Evolutionary conservation across 768 basidiomycete species (phyloP), one percentile per base, ranked within the genome.

Genomic region (Mycena floridula): DNA sequence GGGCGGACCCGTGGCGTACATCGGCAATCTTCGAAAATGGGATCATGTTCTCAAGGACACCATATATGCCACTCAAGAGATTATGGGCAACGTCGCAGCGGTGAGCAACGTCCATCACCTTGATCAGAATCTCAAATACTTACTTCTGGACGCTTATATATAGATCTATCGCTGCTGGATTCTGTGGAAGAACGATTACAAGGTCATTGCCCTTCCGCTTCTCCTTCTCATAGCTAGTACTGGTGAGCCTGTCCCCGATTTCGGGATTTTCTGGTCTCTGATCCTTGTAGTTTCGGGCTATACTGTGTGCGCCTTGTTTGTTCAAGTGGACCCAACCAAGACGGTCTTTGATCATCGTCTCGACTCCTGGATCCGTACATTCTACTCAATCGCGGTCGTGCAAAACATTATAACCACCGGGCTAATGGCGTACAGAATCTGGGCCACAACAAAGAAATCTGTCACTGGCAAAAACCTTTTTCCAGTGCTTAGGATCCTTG

Each of bases 151-250:
- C 28, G 9, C 11, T 30, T 15, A 18, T n/a, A n/a, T 28, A 21
- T n/a, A 57, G 56, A 55, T 57, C 2, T 57, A 57, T 25, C 47
- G 56, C 12, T 55, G 54, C 40, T 57, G 51, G 50, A 46, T 54
- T 4, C 37, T 55, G 5, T 57, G 56, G 56, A 43, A 47, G 12
- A 18, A 37, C 4, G 23, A 50, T n/a, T 52, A 37, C 38, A 9
- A 26, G 12, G 22, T 57, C 11, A 26, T 54, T n/a, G 26, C 51
- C 20, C 13, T 53, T 4, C 56, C 56, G 1, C 37, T 38, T n/a
- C 21, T 50, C 9, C 21, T 57, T 11, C 42, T 55, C 6, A 25
- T 54, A 6, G 42, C 25, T 2, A 57, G 51, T 30, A 27, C 46
- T 7, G 35, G 56, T 57, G 7, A 13, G 45, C 35, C 9, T 30